Conservation (phyloP, 352 stramenopile species). For the Globisporangium perplexum region DNA sequence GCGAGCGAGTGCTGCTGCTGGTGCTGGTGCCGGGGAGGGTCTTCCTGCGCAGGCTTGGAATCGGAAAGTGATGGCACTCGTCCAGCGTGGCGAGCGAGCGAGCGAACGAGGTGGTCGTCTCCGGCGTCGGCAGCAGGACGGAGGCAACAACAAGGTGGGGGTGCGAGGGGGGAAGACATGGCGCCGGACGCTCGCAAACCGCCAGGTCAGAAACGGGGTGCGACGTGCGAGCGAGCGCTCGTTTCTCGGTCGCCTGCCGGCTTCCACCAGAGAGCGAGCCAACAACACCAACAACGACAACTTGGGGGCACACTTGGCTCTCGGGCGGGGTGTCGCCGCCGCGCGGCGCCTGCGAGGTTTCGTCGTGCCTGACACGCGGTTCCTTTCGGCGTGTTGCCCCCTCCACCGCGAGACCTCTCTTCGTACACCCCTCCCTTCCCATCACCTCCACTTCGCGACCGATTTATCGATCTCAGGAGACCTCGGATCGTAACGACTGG, state of each 20-base stretch:
- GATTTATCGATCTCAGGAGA: too few species aligned
- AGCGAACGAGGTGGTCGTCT: background rate
- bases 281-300: too few species aligned
- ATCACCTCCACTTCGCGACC: background rate
- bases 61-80: conserved; percentile 18
- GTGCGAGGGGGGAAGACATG: background rate
- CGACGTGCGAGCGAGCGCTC: background rate
- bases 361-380: conserved; percentile 13
- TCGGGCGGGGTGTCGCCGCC: too few species aligned
- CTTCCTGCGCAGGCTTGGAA: conserved; percentile 11
- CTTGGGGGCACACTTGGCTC: too few species aligned
- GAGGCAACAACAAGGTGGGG: background rate
- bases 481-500: conserved; percentile 4
- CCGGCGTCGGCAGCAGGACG: background rate
- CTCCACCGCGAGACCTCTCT: conserved; percentile 1
- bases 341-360: background rate
- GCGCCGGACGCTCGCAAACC: conserved; percentile 3
- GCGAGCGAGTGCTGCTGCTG: background rate
- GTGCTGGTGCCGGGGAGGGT: background rate
- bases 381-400: conserved; percentile 13
- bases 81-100: background rate
- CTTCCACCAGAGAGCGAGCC: too few species aligned
- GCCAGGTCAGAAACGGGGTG: conserved; percentile 7
- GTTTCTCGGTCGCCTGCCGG: background rate
- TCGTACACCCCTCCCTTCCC: background rate